phyloP scores from a whole-genome alignment of 2,329 filamentous ascomycete species.

The Phyllosticta paracitricarpa region DNA sequence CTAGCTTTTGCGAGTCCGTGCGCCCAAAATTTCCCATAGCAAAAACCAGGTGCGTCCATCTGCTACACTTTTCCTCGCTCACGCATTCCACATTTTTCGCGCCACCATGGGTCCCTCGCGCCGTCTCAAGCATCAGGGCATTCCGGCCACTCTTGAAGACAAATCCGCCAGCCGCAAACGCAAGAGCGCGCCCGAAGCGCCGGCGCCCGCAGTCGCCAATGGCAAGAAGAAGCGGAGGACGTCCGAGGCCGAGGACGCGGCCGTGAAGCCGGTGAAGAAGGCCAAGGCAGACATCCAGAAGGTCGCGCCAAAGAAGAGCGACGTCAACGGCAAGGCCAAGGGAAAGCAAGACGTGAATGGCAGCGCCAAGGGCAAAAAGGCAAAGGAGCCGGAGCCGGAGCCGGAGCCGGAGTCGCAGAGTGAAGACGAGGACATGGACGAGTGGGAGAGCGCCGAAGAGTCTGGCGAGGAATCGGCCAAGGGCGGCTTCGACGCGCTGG shows the following conservation, averaged over 20 bases:
- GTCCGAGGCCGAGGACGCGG: conserved; percentile 31
- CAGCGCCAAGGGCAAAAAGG: conserved; percentile 15
- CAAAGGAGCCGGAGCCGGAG: conserved; percentile 19
- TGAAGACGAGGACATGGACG: conserved; percentile 21
- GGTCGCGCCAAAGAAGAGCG: conserved; percentile 20
- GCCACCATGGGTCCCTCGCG: conserved; percentile 72
- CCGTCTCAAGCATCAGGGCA: conserved; percentile 92
- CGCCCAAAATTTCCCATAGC: background rate
- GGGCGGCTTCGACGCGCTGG: conserved; percentile 26
- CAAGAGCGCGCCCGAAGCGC: conserved; percentile 59
- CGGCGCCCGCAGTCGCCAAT: conserved; percentile 36
- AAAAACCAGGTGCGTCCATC: background rate
- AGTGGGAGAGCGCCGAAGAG: conserved; percentile 17
- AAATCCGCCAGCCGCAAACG: conserved; percentile 71
- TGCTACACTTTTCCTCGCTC: background rate
- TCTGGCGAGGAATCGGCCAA: conserved; percentile 28
- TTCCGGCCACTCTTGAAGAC: conserved; percentile 64
- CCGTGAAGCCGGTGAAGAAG: conserved; percentile 28
- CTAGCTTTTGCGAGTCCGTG: background rate
- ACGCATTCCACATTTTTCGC: background rate
- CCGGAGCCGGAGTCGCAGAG: conserved; percentile 18
- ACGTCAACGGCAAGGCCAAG: conserved; percentile 11
- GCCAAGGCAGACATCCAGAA: conserved; percentile 31
- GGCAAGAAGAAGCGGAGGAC: conserved; percentile 55
- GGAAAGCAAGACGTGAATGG: conserved; percentile 13